These are phyloP conservation scores for Kappamyces sp. DNA, from an alignment of 192 early-diverging fungal genomes.

Conservation along the genomic window DNA sequence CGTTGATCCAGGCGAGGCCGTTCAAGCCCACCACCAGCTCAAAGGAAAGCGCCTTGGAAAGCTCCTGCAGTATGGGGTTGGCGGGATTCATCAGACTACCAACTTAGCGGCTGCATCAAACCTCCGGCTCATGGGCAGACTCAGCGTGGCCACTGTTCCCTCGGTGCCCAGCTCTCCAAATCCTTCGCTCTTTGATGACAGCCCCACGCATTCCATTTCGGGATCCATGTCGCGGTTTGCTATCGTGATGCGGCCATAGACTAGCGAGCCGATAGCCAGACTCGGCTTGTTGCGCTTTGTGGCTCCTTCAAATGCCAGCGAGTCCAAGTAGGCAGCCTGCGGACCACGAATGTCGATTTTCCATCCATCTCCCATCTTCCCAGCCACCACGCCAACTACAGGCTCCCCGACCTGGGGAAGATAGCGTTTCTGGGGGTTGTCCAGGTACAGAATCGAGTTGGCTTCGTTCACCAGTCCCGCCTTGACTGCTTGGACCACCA, in stretches of 20 bases:
- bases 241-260: slow-evolving; percentile 77
- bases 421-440: slow-evolving; percentile 43
- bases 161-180: slow-evolving; percentile 86
- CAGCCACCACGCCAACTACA: slow-evolving; percentile 73
- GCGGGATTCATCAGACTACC: slow-evolving; percentile 63
- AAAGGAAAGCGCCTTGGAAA: slow-evolving; percentile 71
- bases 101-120: neutral
- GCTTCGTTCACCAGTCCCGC: slow-evolving; percentile 6
- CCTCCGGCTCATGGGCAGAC: slow-evolving; percentile 59
- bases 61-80: slow-evolving; percentile 60
- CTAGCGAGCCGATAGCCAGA: slow-evolving; percentile 64
- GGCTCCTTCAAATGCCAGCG: slow-evolving; percentile 89
- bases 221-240: slow-evolving; percentile 98
- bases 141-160: slow-evolving; percentile 75
- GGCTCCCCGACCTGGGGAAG: slow-evolving; percentile 78
- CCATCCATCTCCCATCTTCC: slow-evolving; percentile 66
- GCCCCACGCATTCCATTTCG: slow-evolving; percentile 87
- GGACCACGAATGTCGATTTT: slow-evolving; percentile 92
- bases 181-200: slow-evolving; percentile 77
- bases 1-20: slow-evolving; percentile 88
- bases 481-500: neutral
- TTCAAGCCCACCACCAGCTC: slow-evolving; percentile 91
- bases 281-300: slow-evolving; percentile 86
- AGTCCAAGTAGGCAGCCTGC: slow-evolving; percentile 69
- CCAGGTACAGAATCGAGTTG: neutral